Evolutionary conservation across 306 rosid species (phyloP).

Genomic region (Trichosanthes truncata): DNA sequence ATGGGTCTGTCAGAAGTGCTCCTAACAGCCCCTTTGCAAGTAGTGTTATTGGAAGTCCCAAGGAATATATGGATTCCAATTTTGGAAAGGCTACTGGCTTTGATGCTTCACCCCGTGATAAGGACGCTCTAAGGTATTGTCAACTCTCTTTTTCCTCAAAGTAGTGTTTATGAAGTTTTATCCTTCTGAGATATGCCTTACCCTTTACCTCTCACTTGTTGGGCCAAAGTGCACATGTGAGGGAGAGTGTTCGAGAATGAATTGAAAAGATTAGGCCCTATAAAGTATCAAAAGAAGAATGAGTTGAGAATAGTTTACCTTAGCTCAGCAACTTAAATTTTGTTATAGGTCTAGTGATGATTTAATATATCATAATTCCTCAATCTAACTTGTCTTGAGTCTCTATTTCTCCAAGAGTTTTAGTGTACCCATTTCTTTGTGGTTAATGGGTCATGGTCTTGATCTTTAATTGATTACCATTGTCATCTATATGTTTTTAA

Average conservation of each 20-base stretch:
- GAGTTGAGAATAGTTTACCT: neutral
- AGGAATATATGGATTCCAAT: conserved; percentile 43
- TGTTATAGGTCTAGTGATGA: neutral
- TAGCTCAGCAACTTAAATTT: neutral
- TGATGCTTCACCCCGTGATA: conserved; percentile 59
- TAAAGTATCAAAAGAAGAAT: neutral
- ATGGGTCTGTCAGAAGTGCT: conserved; percentile 51
- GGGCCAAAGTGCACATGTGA: neutral
- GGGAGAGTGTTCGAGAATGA: neutral
- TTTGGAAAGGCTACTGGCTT: conserved; percentile 39
- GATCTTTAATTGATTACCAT: neutral
- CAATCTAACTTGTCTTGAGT: neutral
- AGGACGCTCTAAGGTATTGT: conserved; percentile 63
- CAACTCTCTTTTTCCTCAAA: neutral
- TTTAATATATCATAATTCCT: neutral
- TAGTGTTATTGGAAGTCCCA: conserved; percentile 64
- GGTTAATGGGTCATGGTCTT: neutral
- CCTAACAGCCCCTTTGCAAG: conserved; percentile 67
- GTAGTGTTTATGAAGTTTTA: neutral
- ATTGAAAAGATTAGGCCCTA: neutral
- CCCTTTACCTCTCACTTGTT: neutral
- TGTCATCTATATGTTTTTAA: neutral
- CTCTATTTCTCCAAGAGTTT: neutral
- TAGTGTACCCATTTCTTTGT: neutral
- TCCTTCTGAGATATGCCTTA: neutral